These are phyloP conservation scores for Aspergillus carlsbadensis DNA, from an alignment of 495 filamentous ascomycete species.

Conservation along the genomic window DNA sequence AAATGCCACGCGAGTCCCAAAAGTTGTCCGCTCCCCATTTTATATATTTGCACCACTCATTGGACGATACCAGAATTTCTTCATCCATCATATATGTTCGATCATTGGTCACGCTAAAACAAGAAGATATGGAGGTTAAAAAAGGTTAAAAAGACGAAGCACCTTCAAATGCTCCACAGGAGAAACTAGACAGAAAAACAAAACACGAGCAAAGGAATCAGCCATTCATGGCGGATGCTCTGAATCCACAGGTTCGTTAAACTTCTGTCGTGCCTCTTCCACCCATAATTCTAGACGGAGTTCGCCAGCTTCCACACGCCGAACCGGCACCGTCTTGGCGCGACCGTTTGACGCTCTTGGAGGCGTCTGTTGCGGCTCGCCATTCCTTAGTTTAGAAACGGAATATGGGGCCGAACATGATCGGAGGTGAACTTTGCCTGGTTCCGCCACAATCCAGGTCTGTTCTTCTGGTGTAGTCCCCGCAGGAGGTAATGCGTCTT, in stretches of 20 bases:
- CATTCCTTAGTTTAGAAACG: slow-evolving; percentile 42
- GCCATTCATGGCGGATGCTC: slow-evolving; percentile 38
- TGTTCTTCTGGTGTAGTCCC: slow-evolving; percentile 55
- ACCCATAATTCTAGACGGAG: slow-evolving; percentile 56
- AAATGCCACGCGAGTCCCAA: slow-evolving; percentile 48
- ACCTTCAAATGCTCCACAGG: slow-evolving; percentile 15
- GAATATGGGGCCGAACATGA: slow-evolving; percentile 48
- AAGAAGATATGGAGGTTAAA: slow-evolving; percentile 39
- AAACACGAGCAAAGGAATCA: slow-evolving; percentile 10
- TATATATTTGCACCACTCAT: slow-evolving; percentile 47
- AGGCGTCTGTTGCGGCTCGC: slow-evolving; percentile 37
- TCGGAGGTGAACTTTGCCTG: slow-evolving; percentile 44
- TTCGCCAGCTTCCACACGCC: slow-evolving; percentile 54
- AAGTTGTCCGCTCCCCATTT: slow-evolving; percentile 46
- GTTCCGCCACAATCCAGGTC: slow-evolving; percentile 55
- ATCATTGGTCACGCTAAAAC: slow-evolving; percentile 53
- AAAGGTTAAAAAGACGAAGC: slow-evolving; percentile 25
- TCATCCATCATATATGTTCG: slow-evolving; percentile 50
- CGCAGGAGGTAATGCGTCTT: slow-evolving; percentile 72
- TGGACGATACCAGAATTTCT: slow-evolving; percentile 41
- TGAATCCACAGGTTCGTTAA: slow-evolving; percentile 48
- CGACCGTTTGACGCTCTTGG: slow-evolving; percentile 43
- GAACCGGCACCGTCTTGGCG: slow-evolving; percentile 52
- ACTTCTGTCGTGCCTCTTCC: slow-evolving; percentile 56
- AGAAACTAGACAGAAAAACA: slow-evolving; percentile 23